Base-by-base conservation (phyloP, 1,284 basidiomycete species). In the Ustanciosporium gigantosporum region DNA sequence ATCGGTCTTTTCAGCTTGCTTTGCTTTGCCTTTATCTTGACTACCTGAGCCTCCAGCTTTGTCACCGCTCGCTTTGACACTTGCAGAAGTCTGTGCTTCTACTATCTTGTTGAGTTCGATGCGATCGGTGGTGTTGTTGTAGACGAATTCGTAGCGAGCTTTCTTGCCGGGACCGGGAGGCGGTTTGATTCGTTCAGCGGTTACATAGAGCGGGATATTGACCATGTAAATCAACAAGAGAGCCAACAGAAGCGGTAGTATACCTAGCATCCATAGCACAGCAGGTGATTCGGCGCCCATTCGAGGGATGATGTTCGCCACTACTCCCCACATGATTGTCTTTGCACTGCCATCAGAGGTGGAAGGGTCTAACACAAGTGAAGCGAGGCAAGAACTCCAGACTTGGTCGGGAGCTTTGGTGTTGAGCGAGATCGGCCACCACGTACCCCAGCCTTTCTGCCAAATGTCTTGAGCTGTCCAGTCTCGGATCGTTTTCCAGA, bases 401-500 rank as follows among this genome's bases (percentile, higher is more conserved):
- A 35, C 32, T 16, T 13, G 32, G 8, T 19, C 11, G 32, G 22
- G 29, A 24, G 40, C 20, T 34, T n/a, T n/a, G n/a, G n/a, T n/a
- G n/a, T n/a, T n/a, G n/a, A n/a, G n/a, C n/a, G n/a, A n/a, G n/a
- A n/a, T n/a, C n/a, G n/a, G n/a, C n/a, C n/a, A n/a, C 40, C 40
- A 42, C 27, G 23, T 19, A 23, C 34, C 29, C 40, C 14, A 49
- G 31, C 15, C 36, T 35, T 9, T 15, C 36, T 0, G 41, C 53
- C 8, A 64, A 20, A 11, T 35, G 25, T 31, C 41, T 36, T 19
- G 17, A 0, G 60, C 41, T 1, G 37, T 9, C 60, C 60, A 64
- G 31, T 64, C 60, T 14, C 53, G 48, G 4, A 36, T 39, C 38
- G 48, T 52, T 15, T 48, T 46, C 60, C 60, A 64, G 3, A 48